Evolutionary conservation across 106 monocot species (phyloP), one percentile per base, ranked within the genome.

Genomic region (Apostasia shenzhenica): DNA sequence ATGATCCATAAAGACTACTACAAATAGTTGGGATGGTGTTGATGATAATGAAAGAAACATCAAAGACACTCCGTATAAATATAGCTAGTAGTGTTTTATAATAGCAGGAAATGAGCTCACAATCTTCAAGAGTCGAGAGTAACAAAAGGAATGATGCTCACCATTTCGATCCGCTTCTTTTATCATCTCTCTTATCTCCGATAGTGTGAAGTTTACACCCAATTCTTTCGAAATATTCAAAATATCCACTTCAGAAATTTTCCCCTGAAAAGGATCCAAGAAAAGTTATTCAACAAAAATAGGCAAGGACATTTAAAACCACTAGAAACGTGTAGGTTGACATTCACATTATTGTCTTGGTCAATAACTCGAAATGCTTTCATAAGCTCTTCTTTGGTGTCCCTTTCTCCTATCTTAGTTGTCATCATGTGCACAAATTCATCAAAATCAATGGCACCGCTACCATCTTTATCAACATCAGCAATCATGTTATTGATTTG

Each of bases 341-440:
- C 51, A 1, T 67, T 79, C 73, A 95, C 95, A 78, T 95, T 91
- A 41, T 84, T 86, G 74, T 95, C 95, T 4, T 89, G 80, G 62
- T 95, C 95, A 58, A 95, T 86, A 73, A 95, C 82, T 41, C 74
- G 78, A 75, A 95, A 95, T 48, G 91, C 91, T 82, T 88, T 95
- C 76, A 63, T 76, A 26, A 95, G 74, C 54, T 95, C 86, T 44
- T 95, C 95, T 66, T 72, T 80, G 2, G 76, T 84, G 75, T 95
- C 91, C 71, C 95, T 86, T 78, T 95, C 91, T 50, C 95, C 95
- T 71, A 95, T 84, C 75, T 95, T 91, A 47, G 81, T 82, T 40
- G 95, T 95, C 95, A 95, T 88, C 95, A 95, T 95, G 64, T 86
- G 57, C 46, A 78, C 65, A 77, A 95, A 91, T 73, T 95, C 95